Conservation (phyloP, 2,329 filamentous ascomycete genomes). For the Bipolaris oryzae region DNA sequence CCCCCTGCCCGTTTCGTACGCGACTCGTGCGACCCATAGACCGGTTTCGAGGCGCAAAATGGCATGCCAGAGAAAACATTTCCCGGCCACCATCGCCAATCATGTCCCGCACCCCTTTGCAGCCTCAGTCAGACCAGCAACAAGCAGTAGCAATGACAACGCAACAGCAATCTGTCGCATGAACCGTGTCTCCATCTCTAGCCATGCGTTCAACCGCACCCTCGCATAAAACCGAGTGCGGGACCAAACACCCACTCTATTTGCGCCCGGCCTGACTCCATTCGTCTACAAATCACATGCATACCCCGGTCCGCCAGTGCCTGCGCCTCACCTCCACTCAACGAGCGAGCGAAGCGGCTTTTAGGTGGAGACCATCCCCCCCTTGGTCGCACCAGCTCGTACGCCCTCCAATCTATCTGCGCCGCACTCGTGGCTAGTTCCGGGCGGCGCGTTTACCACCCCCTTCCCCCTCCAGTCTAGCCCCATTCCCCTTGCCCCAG, state of each 20-base stretch:
- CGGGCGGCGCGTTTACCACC: too few relatives aligned
- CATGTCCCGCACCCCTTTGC: not conserved
- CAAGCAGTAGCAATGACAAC: not conserved
- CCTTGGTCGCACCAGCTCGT: conserved; percentile 6
- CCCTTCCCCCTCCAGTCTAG: too few relatives aligned
- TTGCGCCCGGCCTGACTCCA: too few relatives aligned
- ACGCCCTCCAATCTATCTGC: conserved; percentile 11
- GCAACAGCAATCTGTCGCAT: conserved; percentile 4
- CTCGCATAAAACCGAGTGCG: conserved; percentile 3
- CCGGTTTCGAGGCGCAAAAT: conserved; percentile 11
- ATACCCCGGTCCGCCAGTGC: not conserved
- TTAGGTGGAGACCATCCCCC: not conserved
- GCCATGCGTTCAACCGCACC: not conserved
- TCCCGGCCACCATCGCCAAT: conserved; percentile 3
- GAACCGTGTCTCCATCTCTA: not conserved
- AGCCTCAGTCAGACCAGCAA: not conserved
- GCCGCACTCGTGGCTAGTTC: conserved; percentile 11
- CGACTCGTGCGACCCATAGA: conserved; percentile 13
- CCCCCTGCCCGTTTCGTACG: conserved; percentile 8
- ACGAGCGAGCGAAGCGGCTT: too few relatives aligned
- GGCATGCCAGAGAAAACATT: conserved; percentile 13
- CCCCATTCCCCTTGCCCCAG: too few relatives aligned
- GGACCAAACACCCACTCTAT: not conserved
- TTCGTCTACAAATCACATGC: not conserved
- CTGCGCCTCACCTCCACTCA: not conserved